A percentile compares a stretch with the other conserved stretches of the same genome.
Evolutionary conservation across 805 yeast species (phyloP).

Genomic region (Nematodospora valgi): DNA sequence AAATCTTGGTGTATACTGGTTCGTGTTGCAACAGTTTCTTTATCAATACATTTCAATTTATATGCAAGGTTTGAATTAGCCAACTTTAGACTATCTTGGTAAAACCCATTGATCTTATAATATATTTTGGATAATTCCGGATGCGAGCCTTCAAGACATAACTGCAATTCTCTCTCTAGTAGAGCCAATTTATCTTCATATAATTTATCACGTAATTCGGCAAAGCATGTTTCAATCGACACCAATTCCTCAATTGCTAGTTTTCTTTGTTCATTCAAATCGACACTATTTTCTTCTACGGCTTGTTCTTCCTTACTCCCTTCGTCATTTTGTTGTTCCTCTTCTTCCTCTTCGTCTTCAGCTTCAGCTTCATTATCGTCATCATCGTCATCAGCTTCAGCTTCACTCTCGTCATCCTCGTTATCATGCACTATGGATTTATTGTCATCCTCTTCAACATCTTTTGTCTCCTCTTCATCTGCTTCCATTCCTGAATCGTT

Average conservation of each 20-base stretch:
- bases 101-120: conserved; percentile 65
- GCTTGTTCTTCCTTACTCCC: conserved; percentile 12
- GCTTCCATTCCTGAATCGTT: conserved; percentile 17
- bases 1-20: conserved; percentile 82
- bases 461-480: conserved; percentile 17
- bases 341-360: conserved; percentile 11
- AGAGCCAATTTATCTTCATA: conserved; percentile 79
- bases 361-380: conserved; percentile 16
- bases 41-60: conserved; percentile 71
- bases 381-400: conserved; percentile 13
- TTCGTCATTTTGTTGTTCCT: conserved; percentile 14
- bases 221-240: conserved; percentile 81
- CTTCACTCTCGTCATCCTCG: conserved; percentile 13
- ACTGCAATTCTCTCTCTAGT: conserved; percentile 76
- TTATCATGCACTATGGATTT: conserved; percentile 2
- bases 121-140: conserved; percentile 80
- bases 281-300: conserved; percentile 15
- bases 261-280: conserved; percentile 44
- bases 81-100: conserved; percentile 60
- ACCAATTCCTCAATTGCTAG: conserved; percentile 72
- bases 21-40: conserved; percentile 76
- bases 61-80: conserved; percentile 48
- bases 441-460: conserved; percentile 8
- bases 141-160: conserved; percentile 87
- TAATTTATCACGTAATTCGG: conserved; percentile 75